Conservation (phyloP, 129 eudicot species). For the Pittosporum tobira region DNA sequence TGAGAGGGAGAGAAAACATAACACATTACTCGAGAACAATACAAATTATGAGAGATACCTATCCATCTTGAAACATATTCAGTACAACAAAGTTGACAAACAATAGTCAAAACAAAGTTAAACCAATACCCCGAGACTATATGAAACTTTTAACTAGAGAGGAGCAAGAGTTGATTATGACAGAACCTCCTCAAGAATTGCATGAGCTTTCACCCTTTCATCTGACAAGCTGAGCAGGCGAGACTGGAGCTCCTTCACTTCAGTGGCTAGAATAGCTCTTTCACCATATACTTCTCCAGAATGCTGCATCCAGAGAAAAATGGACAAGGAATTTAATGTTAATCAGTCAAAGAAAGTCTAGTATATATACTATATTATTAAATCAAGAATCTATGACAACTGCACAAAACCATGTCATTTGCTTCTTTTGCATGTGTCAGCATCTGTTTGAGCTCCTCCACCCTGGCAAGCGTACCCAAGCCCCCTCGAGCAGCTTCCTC, state of each 20-base stretch:
- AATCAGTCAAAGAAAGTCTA: neutral
- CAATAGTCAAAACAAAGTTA: too few species aligned
- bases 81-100: too few species aligned
- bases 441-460: constrained; percentile 57
- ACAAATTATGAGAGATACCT: neutral
- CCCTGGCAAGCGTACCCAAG: constrained; percentile 28
- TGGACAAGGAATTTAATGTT: neutral
- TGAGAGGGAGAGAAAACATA: neutral
- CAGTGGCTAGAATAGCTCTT: constrained; percentile 72
- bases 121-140: too few species aligned
- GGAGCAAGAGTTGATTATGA: neutral
- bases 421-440: constrained; percentile 74
- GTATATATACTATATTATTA: neutral
- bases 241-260: constrained; percentile 80
- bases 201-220: constrained; percentile 57
- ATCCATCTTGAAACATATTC: too few species aligned
- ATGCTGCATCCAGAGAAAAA: constrained; percentile 39
- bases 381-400: neutral
- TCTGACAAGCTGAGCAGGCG: constrained; percentile 64
- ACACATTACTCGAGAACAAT: neutral
- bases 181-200: constrained; percentile 62
- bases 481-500: constrained; percentile 52
- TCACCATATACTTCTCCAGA: constrained; percentile 93
- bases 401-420: constrained; percentile 59
- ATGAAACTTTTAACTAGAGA: neutral